Conservation (phyloP, 2,329 filamentous ascomycete genomes). For the Ophiostoma quercus region DNA sequence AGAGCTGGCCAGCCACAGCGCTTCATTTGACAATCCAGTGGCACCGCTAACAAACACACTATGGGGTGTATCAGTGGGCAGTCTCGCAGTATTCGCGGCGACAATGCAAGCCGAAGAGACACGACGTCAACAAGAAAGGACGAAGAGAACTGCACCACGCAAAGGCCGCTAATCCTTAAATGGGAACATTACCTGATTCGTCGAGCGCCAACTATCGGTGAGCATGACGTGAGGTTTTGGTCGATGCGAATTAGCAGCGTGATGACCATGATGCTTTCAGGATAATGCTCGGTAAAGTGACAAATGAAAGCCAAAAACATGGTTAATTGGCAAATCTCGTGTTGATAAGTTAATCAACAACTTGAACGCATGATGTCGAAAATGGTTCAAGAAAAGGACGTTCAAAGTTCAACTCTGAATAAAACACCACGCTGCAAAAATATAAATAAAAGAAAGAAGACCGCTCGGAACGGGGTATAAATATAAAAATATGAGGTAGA, state of each 20-base stretch:
- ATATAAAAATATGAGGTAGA: not conserved
- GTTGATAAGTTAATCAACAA: too few species aligned
- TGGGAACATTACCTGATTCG: conserved; percentile 22
- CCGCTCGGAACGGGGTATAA: conserved; percentile 9
- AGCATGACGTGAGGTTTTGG: not conserved
- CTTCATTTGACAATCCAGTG: conserved; percentile 14
- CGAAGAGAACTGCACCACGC: not conserved
- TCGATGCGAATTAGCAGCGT: not conserved
- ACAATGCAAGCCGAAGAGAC: not conserved
- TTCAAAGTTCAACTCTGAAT: too few species aligned
- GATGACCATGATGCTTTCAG: too few species aligned
- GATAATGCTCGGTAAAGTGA: too few species aligned
- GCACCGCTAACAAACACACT: not conserved
- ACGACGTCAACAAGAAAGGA: not conserved
- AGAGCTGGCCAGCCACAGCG: conserved; percentile 17
- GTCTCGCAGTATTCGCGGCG: not conserved
- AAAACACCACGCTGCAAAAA: not conserved
- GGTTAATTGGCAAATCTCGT: too few species aligned
- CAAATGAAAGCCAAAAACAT: too few species aligned
- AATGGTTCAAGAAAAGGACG: too few species aligned
- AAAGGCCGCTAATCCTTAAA: conserved; percentile 14
- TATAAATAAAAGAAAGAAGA: not conserved
- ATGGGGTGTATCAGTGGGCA: not conserved
- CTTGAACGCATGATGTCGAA: too few species aligned
- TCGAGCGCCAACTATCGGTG: conserved; percentile 10